These are phyloP conservation scores for Fusarium sp. DNA, from an alignment of 2,329 filamentous ascomycete genomes.

Conservation along the genomic window DNA sequence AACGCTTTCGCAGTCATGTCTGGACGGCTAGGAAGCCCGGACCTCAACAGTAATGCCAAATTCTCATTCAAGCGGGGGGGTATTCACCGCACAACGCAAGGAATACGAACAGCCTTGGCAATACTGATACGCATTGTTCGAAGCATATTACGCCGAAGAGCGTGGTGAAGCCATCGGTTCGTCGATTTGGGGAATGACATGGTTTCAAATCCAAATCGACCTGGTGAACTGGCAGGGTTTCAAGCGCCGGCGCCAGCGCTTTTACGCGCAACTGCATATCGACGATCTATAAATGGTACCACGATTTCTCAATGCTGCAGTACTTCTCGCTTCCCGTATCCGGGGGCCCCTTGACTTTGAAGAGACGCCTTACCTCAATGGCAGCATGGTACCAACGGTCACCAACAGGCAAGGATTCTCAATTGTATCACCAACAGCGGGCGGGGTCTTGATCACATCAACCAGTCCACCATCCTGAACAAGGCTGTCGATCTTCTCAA, in stretches of 20 bases:
- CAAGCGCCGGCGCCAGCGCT: conserved; percentile 5
- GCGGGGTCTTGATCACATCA: conserved; percentile 34
- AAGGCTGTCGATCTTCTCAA: conserved; percentile 17
- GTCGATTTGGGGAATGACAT: background rate
- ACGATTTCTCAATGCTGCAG: conserved; percentile 19
- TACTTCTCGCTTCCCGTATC: conserved; percentile 23
- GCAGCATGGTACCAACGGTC: conserved; percentile 21
- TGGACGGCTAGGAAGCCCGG: conserved; percentile 42
- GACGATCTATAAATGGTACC: conserved; percentile 28
- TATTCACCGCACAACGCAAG: background rate
- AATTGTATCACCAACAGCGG: conserved; percentile 36
- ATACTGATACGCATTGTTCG: background rate
- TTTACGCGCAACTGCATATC: conserved; percentile 12
- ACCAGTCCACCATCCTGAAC: conserved; percentile 27
- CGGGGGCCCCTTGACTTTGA: conserved; percentile 21
- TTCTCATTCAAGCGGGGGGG: background rate
- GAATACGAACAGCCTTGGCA: background rate
- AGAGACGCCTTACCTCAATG: conserved; percentile 23
- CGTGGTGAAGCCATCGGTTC: background rate
- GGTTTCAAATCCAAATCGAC: background rate
- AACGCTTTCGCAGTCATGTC: conserved; percentile 33
- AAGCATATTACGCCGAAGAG: background rate
- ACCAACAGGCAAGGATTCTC: conserved; percentile 27
- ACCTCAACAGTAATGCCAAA: conserved; percentile 30
- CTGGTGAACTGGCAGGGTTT: conserved; percentile 3